Percentiles rank a stretch among this genome's conserved stretches.
Evolutionary conservation across 2,329 filamentous ascomycete species (phyloP).

Genomic region (Pseudogymnoascus destructans): DNA sequence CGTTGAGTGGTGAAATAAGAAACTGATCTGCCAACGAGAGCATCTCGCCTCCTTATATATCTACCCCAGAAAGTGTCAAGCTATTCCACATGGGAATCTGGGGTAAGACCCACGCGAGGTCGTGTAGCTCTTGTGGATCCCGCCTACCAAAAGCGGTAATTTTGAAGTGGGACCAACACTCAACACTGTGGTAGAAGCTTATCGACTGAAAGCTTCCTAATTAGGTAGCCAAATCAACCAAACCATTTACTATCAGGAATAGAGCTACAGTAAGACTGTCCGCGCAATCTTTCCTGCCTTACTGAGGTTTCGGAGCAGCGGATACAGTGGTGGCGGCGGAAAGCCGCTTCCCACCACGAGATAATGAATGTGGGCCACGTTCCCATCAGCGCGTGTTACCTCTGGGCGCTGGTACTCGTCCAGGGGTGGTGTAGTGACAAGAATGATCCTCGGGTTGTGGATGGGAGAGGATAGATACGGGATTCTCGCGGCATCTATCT

Average conservation of each 20-base stretch:
- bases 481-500: constrained; percentile 57
- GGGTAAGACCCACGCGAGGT: neutral
- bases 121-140: neutral
- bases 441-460: constrained; percentile 60
- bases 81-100: neutral
- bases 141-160: constrained; percentile 5
- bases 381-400: constrained; percentile 30
- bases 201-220: neutral
- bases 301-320: neutral
- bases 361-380: neutral
- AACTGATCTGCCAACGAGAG: neutral
- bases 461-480: constrained; percentile 60
- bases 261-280: neutral
- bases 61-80: constrained; percentile 3
- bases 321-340: neutral
- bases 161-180: neutral
- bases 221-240: neutral
- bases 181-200: neutral
- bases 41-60: neutral
- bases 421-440: constrained; percentile 72
- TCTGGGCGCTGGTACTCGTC: constrained; percentile 53
- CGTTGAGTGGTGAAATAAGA: neutral
- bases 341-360: neutral
- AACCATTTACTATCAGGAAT: neutral
- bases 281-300: neutral